Base-by-base conservation (phyloP, 2,329 filamentous ascomycete species). In the Diaporthe citri region DNA sequence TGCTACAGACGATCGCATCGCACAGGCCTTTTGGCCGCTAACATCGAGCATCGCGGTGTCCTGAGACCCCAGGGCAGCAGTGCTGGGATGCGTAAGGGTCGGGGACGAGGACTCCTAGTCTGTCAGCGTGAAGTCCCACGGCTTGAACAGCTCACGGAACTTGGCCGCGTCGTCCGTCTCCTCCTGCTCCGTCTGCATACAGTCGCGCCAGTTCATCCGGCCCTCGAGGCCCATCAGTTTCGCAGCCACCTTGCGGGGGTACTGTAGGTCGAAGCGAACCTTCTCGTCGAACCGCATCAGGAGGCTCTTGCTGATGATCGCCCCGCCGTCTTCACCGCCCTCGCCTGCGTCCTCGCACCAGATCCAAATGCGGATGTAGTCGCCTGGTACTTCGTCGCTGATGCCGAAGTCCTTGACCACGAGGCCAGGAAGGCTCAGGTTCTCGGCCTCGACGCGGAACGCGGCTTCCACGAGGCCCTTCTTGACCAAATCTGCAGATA, bases 361-460 rank as follows among this genome's bases (percentile, higher is more conserved):
- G 70, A 97, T 90, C 91, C 95, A 95, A 8, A 97, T 87, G 36
- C 95, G 90, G 83, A 98, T 95, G 84, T 93, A 97, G 82, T 97
- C 91, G 12, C 89, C 85, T 22, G 80, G 82, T 25, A 88, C 85
- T 75, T 89, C 85, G 60, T 88, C 83, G 48, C 86, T 86, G n/a
- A 89, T 85, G 0, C 85, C 85, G 22, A 90, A 84, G 59, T 89
- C 87, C 12, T 84, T 84, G 48, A 82, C 83, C 67, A 85, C 81
- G 69, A 93, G 89, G 51, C 84, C 78, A 0, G 91, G 90, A 73
- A 90, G 89, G 73, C 86, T 83, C 62, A 87, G 81, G 78, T 97
- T 97, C 82, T 97, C 94, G 0, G 95, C 95, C 81, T 98, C 92
- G 1, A 97, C 94, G 71, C 93, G 93, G 85, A 99, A 98, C 0